These are phyloP conservation scores for Aspergillus nidulans DNA, from an alignment of 495 filamentous ascomycete species.

Conservation along the genomic window DNA sequence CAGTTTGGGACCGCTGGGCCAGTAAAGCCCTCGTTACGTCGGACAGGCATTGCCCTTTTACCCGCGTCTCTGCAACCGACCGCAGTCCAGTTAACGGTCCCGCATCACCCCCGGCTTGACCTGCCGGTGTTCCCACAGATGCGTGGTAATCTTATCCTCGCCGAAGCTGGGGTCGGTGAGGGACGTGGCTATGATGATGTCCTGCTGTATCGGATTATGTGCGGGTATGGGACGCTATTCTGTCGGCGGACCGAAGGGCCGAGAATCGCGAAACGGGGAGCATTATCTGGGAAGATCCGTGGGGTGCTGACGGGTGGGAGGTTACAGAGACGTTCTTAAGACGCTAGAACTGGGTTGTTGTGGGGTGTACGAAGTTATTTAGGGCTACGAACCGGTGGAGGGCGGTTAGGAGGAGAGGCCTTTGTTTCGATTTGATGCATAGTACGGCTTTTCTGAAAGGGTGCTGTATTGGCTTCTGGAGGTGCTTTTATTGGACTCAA, in stretches of 20 bases:
- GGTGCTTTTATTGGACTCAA: too few relatives aligned
- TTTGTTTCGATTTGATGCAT: too few relatives aligned
- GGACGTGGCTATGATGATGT: background rate
- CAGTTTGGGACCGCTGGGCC: background rate
- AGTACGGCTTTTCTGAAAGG: too few relatives aligned
- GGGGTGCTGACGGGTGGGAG: conserved; percentile 9
- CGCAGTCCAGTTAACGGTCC: background rate
- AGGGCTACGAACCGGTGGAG: background rate
- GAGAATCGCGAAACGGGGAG: conserved; percentile 6
- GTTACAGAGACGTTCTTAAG: conserved; percentile 7
- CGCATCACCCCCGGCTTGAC: conserved; percentile 10
- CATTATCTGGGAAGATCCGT: conserved; percentile 9
- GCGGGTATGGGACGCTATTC: background rate
- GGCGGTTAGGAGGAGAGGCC: background rate
- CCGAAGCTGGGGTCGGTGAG: background rate
- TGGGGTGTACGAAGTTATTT: background rate
- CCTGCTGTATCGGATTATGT: background rate
- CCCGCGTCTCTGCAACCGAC: conserved; percentile 1
- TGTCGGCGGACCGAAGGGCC: too few relatives aligned
- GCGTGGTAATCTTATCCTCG: conserved; percentile 7
- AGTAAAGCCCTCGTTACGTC: too few relatives aligned
- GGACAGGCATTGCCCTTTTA: background rate
- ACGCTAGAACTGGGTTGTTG: background rate
- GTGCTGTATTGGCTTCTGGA: too few relatives aligned
- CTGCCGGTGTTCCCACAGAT: conserved; percentile 1